Evolutionary conservation across 495 filamentous ascomycete species (phyloP).

Genomic region (Tuber aestivum): DNA sequence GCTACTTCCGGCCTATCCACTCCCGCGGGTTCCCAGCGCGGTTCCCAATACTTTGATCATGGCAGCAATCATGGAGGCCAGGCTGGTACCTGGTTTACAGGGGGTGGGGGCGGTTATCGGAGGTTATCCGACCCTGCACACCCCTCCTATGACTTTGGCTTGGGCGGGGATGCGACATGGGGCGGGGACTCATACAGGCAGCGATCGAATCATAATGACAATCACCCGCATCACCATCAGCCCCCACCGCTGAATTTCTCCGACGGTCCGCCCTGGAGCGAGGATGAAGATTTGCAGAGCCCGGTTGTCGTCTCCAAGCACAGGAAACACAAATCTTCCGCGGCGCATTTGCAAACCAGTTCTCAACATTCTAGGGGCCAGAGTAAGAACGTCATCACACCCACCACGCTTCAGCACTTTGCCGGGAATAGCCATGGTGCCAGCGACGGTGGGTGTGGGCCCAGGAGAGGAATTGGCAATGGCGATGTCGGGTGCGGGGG

Average conservation of each 20-base stretch:
- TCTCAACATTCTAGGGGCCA: conserved; percentile 31
- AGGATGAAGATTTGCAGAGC: conserved; percentile 92
- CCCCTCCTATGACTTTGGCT: conserved; percentile 52
- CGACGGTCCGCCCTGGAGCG: conserved; percentile 93
- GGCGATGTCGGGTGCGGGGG: conserved; percentile 9
- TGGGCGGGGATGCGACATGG: conserved; percentile 43
- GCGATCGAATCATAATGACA: conserved; percentile 9
- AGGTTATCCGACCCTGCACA: conserved; percentile 74
- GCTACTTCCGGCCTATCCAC: conserved; percentile 72
- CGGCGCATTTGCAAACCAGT: conserved; percentile 44
- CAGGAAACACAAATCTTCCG: conserved; percentile 74
- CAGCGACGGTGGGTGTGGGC: not conserved
- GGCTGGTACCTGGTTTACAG: conserved; percentile 36
- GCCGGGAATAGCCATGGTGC: conserved; percentile 10
- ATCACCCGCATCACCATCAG: conserved; percentile 50
- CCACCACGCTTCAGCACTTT: conserved; percentile 35
- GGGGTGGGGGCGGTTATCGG: conserved; percentile 46
- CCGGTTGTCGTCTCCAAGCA: conserved; percentile 70
- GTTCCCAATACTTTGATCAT: conserved; percentile 43
- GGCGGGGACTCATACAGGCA: conserved; percentile 41
- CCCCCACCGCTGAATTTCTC: conserved; percentile 79
- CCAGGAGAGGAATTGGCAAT: not conserved
- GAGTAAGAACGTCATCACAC: conserved; percentile 34
- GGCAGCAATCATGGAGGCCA: conserved; percentile 13
- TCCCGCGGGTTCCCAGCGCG: conserved; percentile 63